Evolutionary conservation across 106 monocot species (phyloP).

Genomic region (Dendrobium huoshanense): DNA sequence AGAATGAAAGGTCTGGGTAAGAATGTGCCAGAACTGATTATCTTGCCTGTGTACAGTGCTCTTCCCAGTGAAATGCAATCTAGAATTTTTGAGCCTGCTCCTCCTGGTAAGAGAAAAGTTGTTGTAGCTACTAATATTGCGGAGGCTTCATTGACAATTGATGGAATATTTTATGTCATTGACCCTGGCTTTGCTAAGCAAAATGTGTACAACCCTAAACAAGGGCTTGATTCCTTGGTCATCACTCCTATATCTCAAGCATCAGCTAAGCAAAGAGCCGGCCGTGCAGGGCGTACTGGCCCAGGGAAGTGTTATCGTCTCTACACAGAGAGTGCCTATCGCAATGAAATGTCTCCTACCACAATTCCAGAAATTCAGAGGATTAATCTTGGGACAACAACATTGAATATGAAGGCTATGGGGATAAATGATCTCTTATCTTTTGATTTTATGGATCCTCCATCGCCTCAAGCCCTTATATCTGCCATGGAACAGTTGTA

Average conservation of each 20-base stretch:
- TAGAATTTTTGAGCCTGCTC: constrained; percentile 86
- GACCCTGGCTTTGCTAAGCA: constrained; percentile 98
- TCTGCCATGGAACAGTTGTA: constrained; percentile 96
- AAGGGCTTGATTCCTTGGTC: constrained; percentile 84
- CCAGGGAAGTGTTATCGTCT: constrained; percentile 96
- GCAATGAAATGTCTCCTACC: constrained; percentile 97
- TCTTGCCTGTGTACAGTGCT: constrained; percentile 96
- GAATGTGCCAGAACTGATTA: constrained; percentile 90
- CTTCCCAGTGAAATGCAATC: constrained; percentile 97
- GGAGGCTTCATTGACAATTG: constrained; percentile 89
- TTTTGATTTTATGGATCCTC: constrained; percentile 98
- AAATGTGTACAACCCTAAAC: constrained; percentile 91
- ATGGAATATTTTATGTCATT: constrained; percentile 91
- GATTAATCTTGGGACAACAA: constrained; percentile 79
- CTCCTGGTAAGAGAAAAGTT: constrained; percentile 91
- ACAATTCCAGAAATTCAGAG: constrained; percentile 89
- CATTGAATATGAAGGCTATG: constrained; percentile 92
- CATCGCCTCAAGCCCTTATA: constrained; percentile 91
- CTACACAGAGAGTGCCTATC: constrained; percentile 92
- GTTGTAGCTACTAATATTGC: constrained; percentile 96
- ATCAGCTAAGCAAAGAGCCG: constrained; percentile 95
- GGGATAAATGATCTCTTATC: constrained; percentile 91
- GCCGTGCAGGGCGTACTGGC: constrained; percentile 94
- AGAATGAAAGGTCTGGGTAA: constrained; percentile 93
- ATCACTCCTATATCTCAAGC: constrained; percentile 97